These are phyloP conservation scores for Penicillium paradoxum DNA, from an alignment of 495 filamentous ascomycete species.

Conservation along the genomic window DNA sequence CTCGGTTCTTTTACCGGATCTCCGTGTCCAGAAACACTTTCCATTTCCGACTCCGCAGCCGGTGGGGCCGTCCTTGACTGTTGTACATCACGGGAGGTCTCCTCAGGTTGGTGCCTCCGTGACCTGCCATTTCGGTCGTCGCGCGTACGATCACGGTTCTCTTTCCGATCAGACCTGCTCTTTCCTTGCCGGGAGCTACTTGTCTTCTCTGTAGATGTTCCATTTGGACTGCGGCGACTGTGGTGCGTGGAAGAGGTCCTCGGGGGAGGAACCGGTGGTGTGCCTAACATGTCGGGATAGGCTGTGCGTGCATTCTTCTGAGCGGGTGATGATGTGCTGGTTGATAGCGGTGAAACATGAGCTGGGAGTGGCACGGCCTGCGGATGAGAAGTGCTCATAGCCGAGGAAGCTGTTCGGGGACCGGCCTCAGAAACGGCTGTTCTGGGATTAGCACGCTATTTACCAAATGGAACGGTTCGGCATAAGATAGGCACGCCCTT, in stretches of 20 bases:
- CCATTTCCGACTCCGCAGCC: conserved; percentile 16
- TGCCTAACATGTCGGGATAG: conserved; percentile 37
- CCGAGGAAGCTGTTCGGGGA: conserved; percentile 35
- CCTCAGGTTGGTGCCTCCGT: conserved; percentile 30
- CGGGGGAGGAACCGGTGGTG: conserved; percentile 40
- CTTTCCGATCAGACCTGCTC: conserved; percentile 29
- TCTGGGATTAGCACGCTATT: conserved; percentile 22
- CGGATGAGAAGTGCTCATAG: conserved; percentile 42
- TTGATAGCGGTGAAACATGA: conserved; percentile 30
- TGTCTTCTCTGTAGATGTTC: conserved; percentile 25
- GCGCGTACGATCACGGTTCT: conserved; percentile 27
- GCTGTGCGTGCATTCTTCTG: conserved; percentile 33
- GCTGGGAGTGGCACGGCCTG: conserved; percentile 33
- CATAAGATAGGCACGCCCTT: conserved; percentile 3
- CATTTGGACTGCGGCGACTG: conserved; percentile 34
- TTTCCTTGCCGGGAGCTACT: conserved; percentile 33
- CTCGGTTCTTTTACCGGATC: conserved; percentile 37
- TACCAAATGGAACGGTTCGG: background rate
- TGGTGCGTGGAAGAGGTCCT: conserved; percentile 42
- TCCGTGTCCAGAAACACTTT: conserved; percentile 21
- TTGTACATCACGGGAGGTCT: conserved; percentile 19
- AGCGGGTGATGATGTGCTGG: conserved; percentile 24
- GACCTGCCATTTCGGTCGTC: conserved; percentile 35
- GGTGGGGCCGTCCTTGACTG: conserved; percentile 14
- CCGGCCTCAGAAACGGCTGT: conserved; percentile 29